These are phyloP conservation scores for Juglanconis sp. DNA, from an alignment of 2,329 filamentous ascomycete genomes.

Conservation along the genomic window DNA sequence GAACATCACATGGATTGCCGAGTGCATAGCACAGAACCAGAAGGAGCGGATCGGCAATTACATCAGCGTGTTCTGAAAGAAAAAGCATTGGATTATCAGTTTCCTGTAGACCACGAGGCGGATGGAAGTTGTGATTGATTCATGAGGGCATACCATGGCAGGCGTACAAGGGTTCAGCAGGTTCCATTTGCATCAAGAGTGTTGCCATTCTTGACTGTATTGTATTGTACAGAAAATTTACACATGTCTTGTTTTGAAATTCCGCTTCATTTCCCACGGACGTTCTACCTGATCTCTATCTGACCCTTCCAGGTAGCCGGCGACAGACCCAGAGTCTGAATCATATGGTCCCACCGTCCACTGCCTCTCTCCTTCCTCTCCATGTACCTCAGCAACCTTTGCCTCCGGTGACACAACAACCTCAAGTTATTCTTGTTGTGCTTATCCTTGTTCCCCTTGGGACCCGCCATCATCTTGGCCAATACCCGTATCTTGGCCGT, in stretches of 20 bases:
- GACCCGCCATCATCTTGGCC: constrained; percentile 65
- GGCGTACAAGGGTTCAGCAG: constrained; percentile 17
- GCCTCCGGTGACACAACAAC: constrained; percentile 80
- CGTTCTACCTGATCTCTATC: constrained; percentile 57
- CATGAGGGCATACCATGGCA: constrained; percentile 27
- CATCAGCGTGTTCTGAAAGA: constrained; percentile 85
- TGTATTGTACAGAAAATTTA: constrained; percentile 48
- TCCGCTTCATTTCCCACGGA: constrained; percentile 20
- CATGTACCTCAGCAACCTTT: constrained; percentile 85
- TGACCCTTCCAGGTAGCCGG: constrained; percentile 89
- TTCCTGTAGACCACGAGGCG: constrained; percentile 9
- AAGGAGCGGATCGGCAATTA: constrained; percentile 99
- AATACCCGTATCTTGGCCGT: constrained; percentile 89
- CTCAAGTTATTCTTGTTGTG: constrained; percentile 89
- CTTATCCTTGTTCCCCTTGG: constrained; percentile 77
- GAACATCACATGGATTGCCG: constrained; percentile 99
- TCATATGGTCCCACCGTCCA: constrained; percentile 81
- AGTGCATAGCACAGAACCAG: constrained; percentile 99
- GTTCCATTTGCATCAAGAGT: constrained; percentile 14
- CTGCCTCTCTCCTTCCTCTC: constrained; percentile 87
- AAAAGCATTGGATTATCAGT: constrained; percentile 19
- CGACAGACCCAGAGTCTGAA: constrained; percentile 79
- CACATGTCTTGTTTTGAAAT: constrained; percentile 39
- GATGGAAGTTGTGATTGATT: constrained; percentile 12
- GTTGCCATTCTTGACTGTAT: constrained; percentile 30